Base-by-base conservation (phyloP, 2,329 filamentous ascomycete genomes). In the Colletotrichum karsti region DNA sequence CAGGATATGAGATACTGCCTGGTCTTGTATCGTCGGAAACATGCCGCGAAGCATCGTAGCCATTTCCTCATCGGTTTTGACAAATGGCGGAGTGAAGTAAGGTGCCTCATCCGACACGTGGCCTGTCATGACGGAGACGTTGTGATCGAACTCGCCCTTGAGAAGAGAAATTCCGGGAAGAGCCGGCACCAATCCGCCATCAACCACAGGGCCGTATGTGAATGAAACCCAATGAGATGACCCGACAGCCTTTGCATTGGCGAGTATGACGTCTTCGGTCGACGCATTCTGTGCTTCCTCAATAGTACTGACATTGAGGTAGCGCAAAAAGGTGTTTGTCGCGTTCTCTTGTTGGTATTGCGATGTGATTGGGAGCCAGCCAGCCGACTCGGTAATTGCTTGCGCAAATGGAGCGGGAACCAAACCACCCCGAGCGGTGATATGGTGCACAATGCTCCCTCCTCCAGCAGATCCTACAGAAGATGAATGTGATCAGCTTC, bases 21-120 rank as follows among this genome's bases (percentile, higher is more conserved):
- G 54, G 67, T 9, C 58, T 2, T 74, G 72, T 33, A 77, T 42
- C 5, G 3, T 44, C 18, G 35, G 56, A 5, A 67, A 41, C 12
- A 30, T 51, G 8, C 71, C 70, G 5, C 87, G 70, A 71, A 80
- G 86, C 13, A 41, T 30, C 4, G 71, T 60, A 0, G 76, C 59
- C 13, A 88, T 78, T 28, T 78, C 76, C 1, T 73, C 73, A n/a
- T 81, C 76, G 0, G 80, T 84, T 4, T 74, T 77, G 54, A 87
- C 82, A 46, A 80, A 79, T 30, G 80, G 78, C 0, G 81, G 81
- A 4, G 80, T 79, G 67, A 87, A 87, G 3, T 69, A 66, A 12
- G 77, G 71, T 5, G 82, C 84, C 77, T 88, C 86, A 70, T 88
- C 82, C 4, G 83, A 83, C 64, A 84, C 86, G 73, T 85, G 70